phyloP scores from a whole-genome alignment of 2,329 filamentous ascomycete genomes.

The Ascochyta lentis region DNA sequence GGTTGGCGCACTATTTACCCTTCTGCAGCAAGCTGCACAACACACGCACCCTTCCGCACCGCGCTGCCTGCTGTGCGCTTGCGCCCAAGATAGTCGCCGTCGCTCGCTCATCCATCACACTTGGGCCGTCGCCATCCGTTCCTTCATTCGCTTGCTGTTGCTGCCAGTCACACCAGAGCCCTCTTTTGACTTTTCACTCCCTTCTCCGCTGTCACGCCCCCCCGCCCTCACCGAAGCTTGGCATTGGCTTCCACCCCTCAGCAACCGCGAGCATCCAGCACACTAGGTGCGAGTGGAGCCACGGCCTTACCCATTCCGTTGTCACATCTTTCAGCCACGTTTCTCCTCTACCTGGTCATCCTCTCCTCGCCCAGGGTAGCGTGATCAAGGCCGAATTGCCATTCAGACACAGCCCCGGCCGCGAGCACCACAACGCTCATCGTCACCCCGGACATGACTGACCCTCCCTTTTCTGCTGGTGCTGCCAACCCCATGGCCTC shows the following conservation, averaged over 20 bases:
- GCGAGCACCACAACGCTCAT: conserved; percentile 6
- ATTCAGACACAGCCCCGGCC: conserved; percentile 17
- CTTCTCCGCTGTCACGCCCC: conserved; percentile 18
- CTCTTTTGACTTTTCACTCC: neutral
- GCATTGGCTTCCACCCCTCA: conserved; percentile 14
- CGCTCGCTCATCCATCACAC: conserved; percentile 6
- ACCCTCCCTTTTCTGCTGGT: conserved; percentile 17
- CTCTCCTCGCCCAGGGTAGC: conserved; percentile 22
- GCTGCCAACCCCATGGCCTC: conserved; percentile 7
- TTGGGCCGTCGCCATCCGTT: conserved; percentile 2
- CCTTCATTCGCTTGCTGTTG: conserved; percentile 5
- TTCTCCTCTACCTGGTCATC: conserved; percentile 25
- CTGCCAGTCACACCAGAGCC: conserved; percentile 1
- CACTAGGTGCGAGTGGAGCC: conserved; percentile 25
- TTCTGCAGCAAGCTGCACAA: conserved; percentile 17
- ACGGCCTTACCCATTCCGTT: conserved; percentile 30
- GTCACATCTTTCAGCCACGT: conserved; percentile 36
- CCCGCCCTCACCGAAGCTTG: conserved; percentile 19
- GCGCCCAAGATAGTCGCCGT: conserved; percentile 13
- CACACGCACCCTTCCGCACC: conserved; percentile 9
- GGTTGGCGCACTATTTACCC: conserved; percentile 10
- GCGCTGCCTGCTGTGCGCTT: conserved; percentile 12
- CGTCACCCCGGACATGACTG: conserved; percentile 23
- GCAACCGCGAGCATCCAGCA: conserved; percentile 12
- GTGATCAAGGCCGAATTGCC: conserved; percentile 18